Evolutionary conservation across 192 early-diverging fungal species (phyloP), one percentile per base, ranked within the genome.

Genomic region (Rhizophagus prolifer): DNA sequence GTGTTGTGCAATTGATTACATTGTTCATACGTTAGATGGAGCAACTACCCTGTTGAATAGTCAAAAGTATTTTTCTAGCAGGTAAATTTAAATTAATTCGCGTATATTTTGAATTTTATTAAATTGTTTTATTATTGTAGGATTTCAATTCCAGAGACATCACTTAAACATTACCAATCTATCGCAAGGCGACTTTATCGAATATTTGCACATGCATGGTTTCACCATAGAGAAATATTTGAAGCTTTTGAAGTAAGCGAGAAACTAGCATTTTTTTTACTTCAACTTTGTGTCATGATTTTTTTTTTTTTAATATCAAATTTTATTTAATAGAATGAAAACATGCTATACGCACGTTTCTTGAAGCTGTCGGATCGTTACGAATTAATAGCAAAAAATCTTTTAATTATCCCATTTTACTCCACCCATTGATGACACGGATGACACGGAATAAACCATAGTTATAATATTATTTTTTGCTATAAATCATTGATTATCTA

Each of bases 191-290:
- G 97, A 38, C 86, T 99, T 21, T 97, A 99, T 79, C 88, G 97
- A n/a, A 92, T 99, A 30, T 99, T 99, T 86, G 95, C 96, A 2
- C 97, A 99, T 82, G 87, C 94, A 6, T 99, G 94, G 82, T 96
- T 91, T 77, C 94, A 96, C 80, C 97, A 99, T 81, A 82, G 92
- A 12, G 94, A 94, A 74, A 80, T 94, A 7, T 99, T 98, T 84
- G 91, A 93, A 65, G 85, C 86, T 19, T 96, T 94, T 81, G 96
- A 96, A 84, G 93, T 88, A 82, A 80, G 46, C 21, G 10, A 36
- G 8, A 65, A 63, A 26, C 0, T 44, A n/a, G 31, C 30, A 3
- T 1, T 59, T 13, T 21, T 54, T 58, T 75, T 62, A 62, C 10
- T 46, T 25, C 14, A 19, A 16, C 25, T 30, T 16, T n/a, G 26